These are phyloP conservation scores for Crithidia expoeki DNA, from an alignment of 208 protist genomes.

Conservation along the genomic window DNA sequence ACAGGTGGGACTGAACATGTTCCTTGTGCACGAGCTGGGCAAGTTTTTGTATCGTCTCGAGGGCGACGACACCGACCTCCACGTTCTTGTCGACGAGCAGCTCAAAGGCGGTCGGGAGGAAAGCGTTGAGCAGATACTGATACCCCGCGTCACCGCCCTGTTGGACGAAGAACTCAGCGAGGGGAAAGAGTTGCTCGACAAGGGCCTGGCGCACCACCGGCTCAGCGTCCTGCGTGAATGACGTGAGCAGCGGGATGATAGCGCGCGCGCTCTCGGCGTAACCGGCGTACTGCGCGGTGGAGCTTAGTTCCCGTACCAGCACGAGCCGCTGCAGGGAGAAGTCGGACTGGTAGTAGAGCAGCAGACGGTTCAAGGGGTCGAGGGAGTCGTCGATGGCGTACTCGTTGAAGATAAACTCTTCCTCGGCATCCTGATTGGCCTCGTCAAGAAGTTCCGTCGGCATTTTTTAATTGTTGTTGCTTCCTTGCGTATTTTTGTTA, in stretches of 20 bases:
- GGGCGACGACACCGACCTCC: conserved; percentile 87
- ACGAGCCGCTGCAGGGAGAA: conserved; percentile 92
- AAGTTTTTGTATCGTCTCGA: conserved; percentile 85
- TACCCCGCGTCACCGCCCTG: conserved; percentile 84
- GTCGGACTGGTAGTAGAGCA: conserved; percentile 89
- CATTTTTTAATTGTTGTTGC: conserved; percentile 21
- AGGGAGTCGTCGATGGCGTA: conserved; percentile 94
- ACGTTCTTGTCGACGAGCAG: conserved; percentile 95
- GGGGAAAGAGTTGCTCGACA: conserved; percentile 85
- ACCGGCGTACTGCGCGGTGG: conserved; percentile 83
- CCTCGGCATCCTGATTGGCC: conserved; percentile 57
- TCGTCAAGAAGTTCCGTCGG: conserved; percentile 59
- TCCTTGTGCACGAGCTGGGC: conserved; percentile 80
- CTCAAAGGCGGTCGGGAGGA: conserved; percentile 94
- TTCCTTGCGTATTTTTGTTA: neutral
- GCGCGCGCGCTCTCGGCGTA: conserved; percentile 75
- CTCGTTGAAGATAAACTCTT: conserved; percentile 94
- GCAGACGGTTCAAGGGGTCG: conserved; percentile 81
- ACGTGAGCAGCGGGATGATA: conserved; percentile 86
- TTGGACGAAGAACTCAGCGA: conserved; percentile 82
- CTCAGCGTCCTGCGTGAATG: conserved; percentile 91
- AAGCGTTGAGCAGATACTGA: conserved; percentile 76
- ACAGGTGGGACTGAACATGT: conserved; percentile 87
- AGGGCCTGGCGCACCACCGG: conserved; percentile 92
- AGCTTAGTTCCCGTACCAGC: conserved; percentile 83